Base-by-base conservation (phyloP, 192 early-diverging fungal species). In the Backusella macrospora region DNA sequence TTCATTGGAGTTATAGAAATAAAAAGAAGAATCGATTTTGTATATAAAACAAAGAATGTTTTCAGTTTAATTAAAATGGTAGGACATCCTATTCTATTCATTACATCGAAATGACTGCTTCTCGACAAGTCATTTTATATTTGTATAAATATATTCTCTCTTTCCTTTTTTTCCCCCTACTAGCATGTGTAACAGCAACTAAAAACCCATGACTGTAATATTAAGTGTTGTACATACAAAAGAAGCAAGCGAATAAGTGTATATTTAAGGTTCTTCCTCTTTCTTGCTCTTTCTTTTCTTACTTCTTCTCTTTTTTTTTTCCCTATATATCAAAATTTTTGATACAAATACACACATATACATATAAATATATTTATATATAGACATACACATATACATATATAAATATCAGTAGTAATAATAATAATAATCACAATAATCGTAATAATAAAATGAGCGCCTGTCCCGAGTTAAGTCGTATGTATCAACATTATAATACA, bases 401-500 rank as follows among this genome's bases (percentile, higher is more conserved):
- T 43, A 9, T 43, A 43, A 43, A 26, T 59, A 12, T 59, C 10
- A 6, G 26, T 26, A 59, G 21, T 23, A 26, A 59, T 23, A 59
- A 59, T 9, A 23, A 59, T 23, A 10, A 3, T 8, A 52, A 8
- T 9, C 48, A 6, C 18, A 21, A 59, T 21, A 59, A 59, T 59
- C 7, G 26, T 1, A 21, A 59, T 12, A 59, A 23, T 59, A 59
- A 21, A 63, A 72, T 59, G 52, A 72, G 70, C 26, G 59, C 70
- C 8, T 59, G 46, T 62, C 26, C 70, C 55, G 70, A 72, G 59
- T 16, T 63, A 13, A 72, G 46, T 62, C 18, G 43, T n/a, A 29
- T 63, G 18, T 62, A 63, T 43, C 49, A 40, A 23, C 18, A 66
- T 66, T 66, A 66, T 42, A 66, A 66, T 43, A 66, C 65, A 66